These are phyloP conservation scores for Paramecium bursaria DNA, from an alignment of 73 alveolate genomes.

Conservation along the genomic window DNA sequence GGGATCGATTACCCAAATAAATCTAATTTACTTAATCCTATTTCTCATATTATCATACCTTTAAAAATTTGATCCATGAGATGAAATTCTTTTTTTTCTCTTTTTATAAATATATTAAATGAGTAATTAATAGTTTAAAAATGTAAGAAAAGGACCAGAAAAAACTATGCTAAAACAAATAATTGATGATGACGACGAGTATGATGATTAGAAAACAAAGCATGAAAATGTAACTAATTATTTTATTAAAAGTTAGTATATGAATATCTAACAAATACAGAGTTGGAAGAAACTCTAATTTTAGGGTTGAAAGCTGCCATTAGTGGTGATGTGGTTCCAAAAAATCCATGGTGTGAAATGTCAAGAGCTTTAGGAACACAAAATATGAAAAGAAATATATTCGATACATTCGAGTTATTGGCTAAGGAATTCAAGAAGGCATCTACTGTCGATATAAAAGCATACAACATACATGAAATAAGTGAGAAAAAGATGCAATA, in stretches of 20 bases:
- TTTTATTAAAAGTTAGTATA: constrained; percentile 24
- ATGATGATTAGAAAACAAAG: constrained; percentile 25
- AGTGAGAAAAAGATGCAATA: not conserved
- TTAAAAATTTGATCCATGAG: too few species aligned
- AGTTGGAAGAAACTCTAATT: constrained; percentile 43
- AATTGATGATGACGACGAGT: too few species aligned
- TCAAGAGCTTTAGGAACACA: constrained; percentile 45
- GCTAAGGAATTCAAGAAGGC: constrained; percentile 61
- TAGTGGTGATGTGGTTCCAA: constrained; percentile 55
- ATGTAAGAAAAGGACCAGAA: too few species aligned
- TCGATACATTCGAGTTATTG: constrained; percentile 49
- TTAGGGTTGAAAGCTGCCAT: constrained; percentile 57
- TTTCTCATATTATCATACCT: too few species aligned
- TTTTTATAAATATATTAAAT: too few species aligned
- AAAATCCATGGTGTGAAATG: constrained; percentile 67
- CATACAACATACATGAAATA: constrained; percentile 24
- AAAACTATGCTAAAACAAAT: too few species aligned
- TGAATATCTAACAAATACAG: constrained; percentile 50
- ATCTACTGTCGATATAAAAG: constrained; percentile 17
- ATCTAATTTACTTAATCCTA: too few species aligned
- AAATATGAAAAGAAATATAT: constrained; percentile 50
- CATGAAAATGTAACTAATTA: not conserved
- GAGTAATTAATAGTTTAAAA: too few species aligned
- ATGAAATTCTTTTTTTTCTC: too few species aligned
- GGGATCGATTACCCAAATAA: constrained; percentile 20